Percentiles rank a stretch among this genome's conserved stretches.
Evolutionary conservation across 495 filamentous ascomycete species (phyloP).

Genomic region (Trichoderma orchidacearum): DNA sequence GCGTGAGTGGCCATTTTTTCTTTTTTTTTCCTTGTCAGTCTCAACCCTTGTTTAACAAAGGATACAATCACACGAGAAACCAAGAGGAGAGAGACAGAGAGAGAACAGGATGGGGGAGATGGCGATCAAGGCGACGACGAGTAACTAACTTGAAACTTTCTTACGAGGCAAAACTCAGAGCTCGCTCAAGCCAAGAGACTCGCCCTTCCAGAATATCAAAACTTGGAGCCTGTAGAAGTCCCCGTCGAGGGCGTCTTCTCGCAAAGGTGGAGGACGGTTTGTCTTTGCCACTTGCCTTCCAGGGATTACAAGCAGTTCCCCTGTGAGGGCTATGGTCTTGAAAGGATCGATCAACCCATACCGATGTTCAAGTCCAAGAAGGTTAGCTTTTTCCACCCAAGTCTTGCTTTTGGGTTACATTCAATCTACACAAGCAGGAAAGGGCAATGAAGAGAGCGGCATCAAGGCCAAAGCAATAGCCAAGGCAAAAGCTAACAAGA

Average conservation of each 20-base stretch:
- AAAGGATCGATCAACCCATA: constrained; percentile 7
- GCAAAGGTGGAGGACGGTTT: background rate
- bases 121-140: too few species aligned
- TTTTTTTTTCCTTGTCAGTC: background rate
- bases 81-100: background rate
- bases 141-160: too few species aligned
- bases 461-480: too few species aligned
- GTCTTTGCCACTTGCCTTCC: background rate
- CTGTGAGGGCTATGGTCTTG: constrained; percentile 3
- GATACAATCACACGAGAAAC: background rate
- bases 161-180: background rate
- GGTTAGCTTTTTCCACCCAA: background rate
- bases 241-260: background rate
- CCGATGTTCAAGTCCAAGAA: constrained; percentile 8
- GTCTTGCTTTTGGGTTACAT: too few species aligned
- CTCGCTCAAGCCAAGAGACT: background rate
- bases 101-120: too few species aligned
- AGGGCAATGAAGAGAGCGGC: too few species aligned
- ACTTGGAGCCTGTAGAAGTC: background rate
- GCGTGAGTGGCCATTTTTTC: constrained; percentile 10
- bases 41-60: too few species aligned
- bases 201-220: background rate
- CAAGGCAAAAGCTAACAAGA: background rate
- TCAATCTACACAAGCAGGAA: too few species aligned
- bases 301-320: background rate